phyloP scores from a whole-genome alignment of 1,284 basidiomycete species.

The Omphalotus olearius region DNA sequence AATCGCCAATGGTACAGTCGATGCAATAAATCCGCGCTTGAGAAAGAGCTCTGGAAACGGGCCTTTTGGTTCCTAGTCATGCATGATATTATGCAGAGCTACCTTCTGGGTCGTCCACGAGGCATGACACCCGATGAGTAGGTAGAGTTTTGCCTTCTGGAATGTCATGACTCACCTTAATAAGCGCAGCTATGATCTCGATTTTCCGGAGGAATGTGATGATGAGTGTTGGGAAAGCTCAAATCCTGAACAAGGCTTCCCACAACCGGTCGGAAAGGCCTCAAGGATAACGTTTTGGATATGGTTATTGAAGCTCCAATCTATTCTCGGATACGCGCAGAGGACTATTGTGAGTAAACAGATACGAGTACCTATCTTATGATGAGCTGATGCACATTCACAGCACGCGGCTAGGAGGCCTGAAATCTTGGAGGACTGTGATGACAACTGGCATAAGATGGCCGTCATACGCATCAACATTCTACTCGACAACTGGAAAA shows the following conservation, averaged over 20 bases:
- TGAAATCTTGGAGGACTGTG: constrained; percentile 41
- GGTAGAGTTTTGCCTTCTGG: constrained; percentile 17
- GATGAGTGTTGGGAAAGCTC: constrained; percentile 59
- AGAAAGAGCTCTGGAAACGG: constrained; percentile 6
- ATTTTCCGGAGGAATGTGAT: constrained; percentile 54
- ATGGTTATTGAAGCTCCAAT: constrained; percentile 47
- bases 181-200: constrained; percentile 45
- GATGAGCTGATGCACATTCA: too few species aligned
- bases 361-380: constrained; percentile 19
- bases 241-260: constrained; percentile 36
- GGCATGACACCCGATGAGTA: constrained; percentile 68
- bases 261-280: constrained; percentile 42
- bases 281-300: constrained; percentile 47
- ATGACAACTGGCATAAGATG: constrained; percentile 60
- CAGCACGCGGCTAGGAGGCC: constrained; percentile 74
- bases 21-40: not conserved
- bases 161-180: too few species aligned
- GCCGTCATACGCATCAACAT: constrained; percentile 75
- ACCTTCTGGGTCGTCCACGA: constrained; percentile 29
- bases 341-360: constrained; percentile 48
- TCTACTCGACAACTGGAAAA: constrained; percentile 73
- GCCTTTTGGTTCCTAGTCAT: constrained; percentile 7
- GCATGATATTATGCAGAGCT: not conserved
- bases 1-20: not conserved
- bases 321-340: constrained; percentile 58